Evolutionary conservation across 106 monocot species (phyloP), one percentile per base, ranked within the genome.

Genomic region (Allium cepa): DNA sequence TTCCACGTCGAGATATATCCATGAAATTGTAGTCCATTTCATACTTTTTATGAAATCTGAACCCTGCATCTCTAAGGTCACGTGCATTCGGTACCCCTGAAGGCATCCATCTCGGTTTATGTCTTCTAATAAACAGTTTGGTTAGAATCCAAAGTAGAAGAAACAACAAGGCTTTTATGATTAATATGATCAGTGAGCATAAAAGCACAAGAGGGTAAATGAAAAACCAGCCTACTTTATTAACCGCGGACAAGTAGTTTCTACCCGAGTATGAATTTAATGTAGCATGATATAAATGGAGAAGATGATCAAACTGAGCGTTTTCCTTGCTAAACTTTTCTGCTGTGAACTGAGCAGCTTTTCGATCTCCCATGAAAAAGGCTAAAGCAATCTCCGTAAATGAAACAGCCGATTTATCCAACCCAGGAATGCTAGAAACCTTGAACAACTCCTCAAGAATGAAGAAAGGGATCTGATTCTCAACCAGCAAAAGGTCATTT

Each of bases 401-500:
- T 4, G 28, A 36, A 0, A 45, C 22, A 9, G 10, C 3, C 4
- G 16, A n/a, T 13, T 60, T 60, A 9, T 60, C 26, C 26, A 12
- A 26, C n/a, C 26, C 17, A 60, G 60, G 60, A 9, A 26, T 2
- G 0, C 26, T 3, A 8, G 22, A 62, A 13, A 10, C 2, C 2
- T 62, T 45, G 62, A 62, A 45, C 62, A 62, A 8, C 9, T 9
- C 28, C 2, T 26, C 2, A 18, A 62, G 62, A 46, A 62, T 15
- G 28, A 15, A 45, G 36, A 7, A 62, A 11, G 62, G 62, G 62
- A 62, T 36, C 18, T 62, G 26, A 8, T 62, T 62, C 28, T 62
- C 62, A 3, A 81, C 49, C n/a, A 77, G 62, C 50, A 77, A 58
- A 8, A 81, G 62, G 10, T 81, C 81, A 14, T 17, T 49, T 18